phyloP scores from a whole-genome alignment of 1,139 yeast genomes.

The Debaryomyces singareniensis region DNA sequence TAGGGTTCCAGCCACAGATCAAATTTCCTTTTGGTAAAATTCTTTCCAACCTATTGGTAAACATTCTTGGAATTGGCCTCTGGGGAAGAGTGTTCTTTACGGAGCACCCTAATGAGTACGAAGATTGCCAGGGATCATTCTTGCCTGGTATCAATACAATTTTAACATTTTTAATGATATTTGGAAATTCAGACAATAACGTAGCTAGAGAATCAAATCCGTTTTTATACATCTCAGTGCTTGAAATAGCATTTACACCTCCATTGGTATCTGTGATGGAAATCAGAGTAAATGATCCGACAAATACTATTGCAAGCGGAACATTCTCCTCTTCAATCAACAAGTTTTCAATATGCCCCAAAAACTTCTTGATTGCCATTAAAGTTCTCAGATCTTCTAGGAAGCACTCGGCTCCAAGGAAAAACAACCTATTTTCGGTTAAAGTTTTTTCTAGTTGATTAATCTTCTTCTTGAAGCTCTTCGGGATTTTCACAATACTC shows the following conservation, averaged over 20 bases:
- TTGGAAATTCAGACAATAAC: conserved; percentile 28
- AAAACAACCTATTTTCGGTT: conserved; percentile 49
- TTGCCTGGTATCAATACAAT: conserved; percentile 78
- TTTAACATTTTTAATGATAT: conserved; percentile 28
- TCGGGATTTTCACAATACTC: conserved; percentile 48
- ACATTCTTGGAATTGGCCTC: conserved; percentile 59
- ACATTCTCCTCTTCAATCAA: conserved; percentile 31
- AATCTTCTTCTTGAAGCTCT: conserved; percentile 49
- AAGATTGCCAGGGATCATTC: conserved; percentile 89
- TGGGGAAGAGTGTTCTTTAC: conserved; percentile 64
- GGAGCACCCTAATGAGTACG: conserved; percentile 58
- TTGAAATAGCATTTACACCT: conserved; percentile 35
- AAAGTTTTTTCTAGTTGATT: conserved; percentile 50
- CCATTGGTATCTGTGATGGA: conserved; percentile 51
- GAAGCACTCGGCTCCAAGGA: conserved; percentile 69
- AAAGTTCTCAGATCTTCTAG: conserved; percentile 55
- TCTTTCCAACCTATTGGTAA: conserved; percentile 61
- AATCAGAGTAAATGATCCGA: conserved; percentile 58
- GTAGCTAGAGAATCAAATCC: conserved; percentile 70
- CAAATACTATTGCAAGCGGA: conserved; percentile 48
- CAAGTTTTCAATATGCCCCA: conserved; percentile 41
- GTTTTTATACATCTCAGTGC: conserved; percentile 55
- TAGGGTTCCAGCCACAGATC: conserved; percentile 66
- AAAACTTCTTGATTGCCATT: conserved; percentile 57
- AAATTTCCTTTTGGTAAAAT: conserved; percentile 54